These are phyloP conservation scores for Colletotrichum sp. DNA, from an alignment of 2,329 filamentous ascomycete genomes.

Conservation along the genomic window DNA sequence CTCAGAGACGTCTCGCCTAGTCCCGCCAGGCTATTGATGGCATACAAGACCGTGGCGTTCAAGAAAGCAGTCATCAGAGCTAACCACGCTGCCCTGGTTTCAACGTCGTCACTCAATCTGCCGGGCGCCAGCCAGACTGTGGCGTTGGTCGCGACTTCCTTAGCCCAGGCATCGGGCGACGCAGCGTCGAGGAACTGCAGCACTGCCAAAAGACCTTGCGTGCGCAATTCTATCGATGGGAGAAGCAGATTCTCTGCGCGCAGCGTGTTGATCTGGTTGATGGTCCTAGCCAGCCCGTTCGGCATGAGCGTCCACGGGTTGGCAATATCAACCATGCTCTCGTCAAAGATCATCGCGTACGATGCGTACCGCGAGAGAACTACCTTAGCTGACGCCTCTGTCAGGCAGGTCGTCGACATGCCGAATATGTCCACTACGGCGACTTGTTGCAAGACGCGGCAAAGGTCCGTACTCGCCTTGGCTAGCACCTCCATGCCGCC, in stretches of 20 bases:
- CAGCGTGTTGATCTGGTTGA: background rate
- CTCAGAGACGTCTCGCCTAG: background rate
- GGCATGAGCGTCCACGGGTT: background rate
- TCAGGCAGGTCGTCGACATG: background rate
- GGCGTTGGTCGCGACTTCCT: background rate
- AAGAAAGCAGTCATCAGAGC: background rate
- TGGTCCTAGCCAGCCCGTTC: background rate
- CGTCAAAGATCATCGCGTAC: background rate
- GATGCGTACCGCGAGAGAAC: background rate
- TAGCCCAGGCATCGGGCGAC: background rate
- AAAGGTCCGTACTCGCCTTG: background rate
- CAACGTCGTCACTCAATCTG: background rate
- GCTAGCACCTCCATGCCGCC: background rate
- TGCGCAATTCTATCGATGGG: background rate
- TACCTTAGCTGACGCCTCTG: background rate
- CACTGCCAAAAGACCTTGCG: background rate
- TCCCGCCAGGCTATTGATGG: background rate
- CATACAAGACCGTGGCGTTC: background rate
- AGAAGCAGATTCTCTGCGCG: background rate
- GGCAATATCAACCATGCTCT: background rate
- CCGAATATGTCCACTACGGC: background rate
- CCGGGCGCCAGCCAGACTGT: background rate
- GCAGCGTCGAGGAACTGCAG: background rate
- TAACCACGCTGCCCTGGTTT: background rate
- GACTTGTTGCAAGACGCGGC: background rate